phyloP scores from a whole-genome alignment of 2,329 filamentous ascomycete genomes.

The Alternaria sp. region DNA sequence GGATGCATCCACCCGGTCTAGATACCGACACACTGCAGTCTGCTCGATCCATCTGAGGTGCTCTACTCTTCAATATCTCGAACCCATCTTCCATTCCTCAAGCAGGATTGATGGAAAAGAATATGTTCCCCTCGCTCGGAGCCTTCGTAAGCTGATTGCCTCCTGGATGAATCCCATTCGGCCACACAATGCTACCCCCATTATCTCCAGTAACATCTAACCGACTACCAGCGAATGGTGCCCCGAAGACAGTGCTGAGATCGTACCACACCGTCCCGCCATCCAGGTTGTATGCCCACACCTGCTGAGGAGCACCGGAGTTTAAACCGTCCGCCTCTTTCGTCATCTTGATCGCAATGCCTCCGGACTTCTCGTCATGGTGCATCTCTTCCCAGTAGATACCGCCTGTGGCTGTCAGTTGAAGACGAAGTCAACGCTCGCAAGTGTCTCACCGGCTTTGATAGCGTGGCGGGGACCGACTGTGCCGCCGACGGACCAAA shows the following conservation, averaged over 20 bases:
- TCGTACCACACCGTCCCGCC: slow-evolving; percentile 34
- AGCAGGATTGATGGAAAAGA: slow-evolving; percentile 23
- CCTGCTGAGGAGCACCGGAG: slow-evolving; percentile 26
- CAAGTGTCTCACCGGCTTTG: slow-evolving; percentile 18
- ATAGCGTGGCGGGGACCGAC: slow-evolving; percentile 19
- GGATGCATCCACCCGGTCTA: neutral
- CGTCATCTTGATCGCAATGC: slow-evolving; percentile 39
- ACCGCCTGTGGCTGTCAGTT: slow-evolving; percentile 15
- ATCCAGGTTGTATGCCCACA: slow-evolving; percentile 35
- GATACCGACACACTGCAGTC: neutral
- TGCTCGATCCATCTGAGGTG: neutral
- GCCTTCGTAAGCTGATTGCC: slow-evolving; percentile 30
- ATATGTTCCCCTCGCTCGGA: slow-evolving; percentile 27
- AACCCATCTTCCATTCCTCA: neutral
- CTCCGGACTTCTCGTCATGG: slow-evolving; percentile 25
- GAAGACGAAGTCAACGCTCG: neutral
- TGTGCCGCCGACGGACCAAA: slow-evolving; percentile 32
- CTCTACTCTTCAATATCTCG: neutral
- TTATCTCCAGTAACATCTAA: slow-evolving; percentile 26
- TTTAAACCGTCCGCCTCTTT: slow-evolving; percentile 27
- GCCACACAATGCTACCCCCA: slow-evolving; percentile 32
- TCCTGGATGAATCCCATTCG: slow-evolving; percentile 28
- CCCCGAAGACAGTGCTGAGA: slow-evolving; percentile 33
- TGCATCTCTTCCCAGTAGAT: slow-evolving; percentile 28
- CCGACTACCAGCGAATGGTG: slow-evolving; percentile 35